Evolutionary conservation across 1,139 yeast species (phyloP), one percentile per base, ranked within the genome.

Genomic region (Blastobotrys aristatus): DNA sequence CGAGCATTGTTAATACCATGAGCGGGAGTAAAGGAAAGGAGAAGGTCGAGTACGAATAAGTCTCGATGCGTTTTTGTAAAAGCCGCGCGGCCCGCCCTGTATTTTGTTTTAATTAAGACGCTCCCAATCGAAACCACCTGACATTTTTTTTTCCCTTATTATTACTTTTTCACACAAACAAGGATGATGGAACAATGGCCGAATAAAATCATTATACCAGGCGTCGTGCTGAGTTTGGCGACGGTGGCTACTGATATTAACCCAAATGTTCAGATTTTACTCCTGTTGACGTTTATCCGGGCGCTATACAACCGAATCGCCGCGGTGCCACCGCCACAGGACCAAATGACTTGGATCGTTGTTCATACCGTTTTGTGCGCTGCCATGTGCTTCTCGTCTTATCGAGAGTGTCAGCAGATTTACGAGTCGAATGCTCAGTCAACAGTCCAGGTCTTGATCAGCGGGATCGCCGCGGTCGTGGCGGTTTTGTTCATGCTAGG

Each of bases 251-350:
- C 13, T 2, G 30, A 43, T 13, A 4, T 14, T 14, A 53, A 53
- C 27, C 47, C 55, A 35, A 56, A 57, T 40, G 18, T 56, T 14
- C 54, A 51, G 42, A 49, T 57, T n/a, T 35, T 56, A 16, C 30
- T 48, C 5, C 40, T 52, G n/a, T 38, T 57, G 29, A 46, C 60
- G n/a, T 53, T 55, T 36, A 48, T 53, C 14, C 50, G 57, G 43
- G 52, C 54, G 21, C 48, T 55, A 18, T 40, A 40, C 42, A 46
- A 46, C 41, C 41, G 48, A 6, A n/a, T 46, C 10, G 39, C 24
- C 14, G 30, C n/a, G n/a, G 20, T 21, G 30, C 30, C 30, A 24
- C 13, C 5, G 16, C 4, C 29, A 5, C n/a, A 21, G 16, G 16
- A 18, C 24, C 21, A 13, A 32, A 17, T 16, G 8, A 20, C n/a